These are phyloP conservation scores for Talaromyces piceae DNA, from an alignment of 2,329 filamentous ascomycete species.

Conservation along the genomic window DNA sequence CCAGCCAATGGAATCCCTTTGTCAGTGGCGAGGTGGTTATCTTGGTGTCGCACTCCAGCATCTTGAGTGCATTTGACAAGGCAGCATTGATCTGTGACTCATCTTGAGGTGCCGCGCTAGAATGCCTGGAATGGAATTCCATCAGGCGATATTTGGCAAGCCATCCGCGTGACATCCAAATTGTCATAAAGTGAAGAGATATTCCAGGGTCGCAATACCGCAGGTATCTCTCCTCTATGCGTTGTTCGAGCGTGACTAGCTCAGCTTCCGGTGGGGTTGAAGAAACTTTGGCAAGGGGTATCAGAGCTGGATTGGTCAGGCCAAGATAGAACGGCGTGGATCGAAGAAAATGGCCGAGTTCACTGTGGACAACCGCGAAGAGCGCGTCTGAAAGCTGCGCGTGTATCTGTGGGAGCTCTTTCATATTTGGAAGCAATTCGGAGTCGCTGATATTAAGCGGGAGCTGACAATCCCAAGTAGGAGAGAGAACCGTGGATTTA, in stretches of 20 bases:
- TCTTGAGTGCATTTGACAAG: constrained; percentile 20
- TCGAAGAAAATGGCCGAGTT: constrained; percentile 36
- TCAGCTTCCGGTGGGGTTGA: constrained; percentile 18
- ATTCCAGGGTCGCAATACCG: constrained; percentile 32
- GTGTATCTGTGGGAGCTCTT: constrained; percentile 5
- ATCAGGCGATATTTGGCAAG: constrained; percentile 46
- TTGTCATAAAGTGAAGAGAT: constrained; percentile 42
- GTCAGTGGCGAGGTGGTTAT: constrained; percentile 36
- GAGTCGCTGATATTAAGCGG: constrained; percentile 29
- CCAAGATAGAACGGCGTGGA: constrained; percentile 38
- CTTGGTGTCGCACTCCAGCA: constrained; percentile 43
- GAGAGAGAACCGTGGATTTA: constrained; percentile 28
- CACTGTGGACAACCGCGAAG: constrained; percentile 38
- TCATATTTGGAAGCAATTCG: constrained; percentile 10
- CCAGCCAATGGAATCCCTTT: constrained; percentile 38
- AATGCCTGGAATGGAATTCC: constrained; percentile 37
- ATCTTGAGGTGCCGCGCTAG: not conserved
- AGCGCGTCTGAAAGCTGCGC: constrained; percentile 30
- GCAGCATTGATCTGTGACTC: constrained; percentile 1
- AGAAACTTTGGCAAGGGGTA: too few relatives aligned
- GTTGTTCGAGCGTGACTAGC: constrained; percentile 31
- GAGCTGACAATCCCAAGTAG: constrained; percentile 38
- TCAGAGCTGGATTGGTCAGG: constrained; percentile 34
- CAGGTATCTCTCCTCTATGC: constrained; percentile 44
- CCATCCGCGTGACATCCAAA: constrained; percentile 38